Conservation (phyloP, 352 stramenopile species). For the Aphanomyces cochlioides region DNA sequence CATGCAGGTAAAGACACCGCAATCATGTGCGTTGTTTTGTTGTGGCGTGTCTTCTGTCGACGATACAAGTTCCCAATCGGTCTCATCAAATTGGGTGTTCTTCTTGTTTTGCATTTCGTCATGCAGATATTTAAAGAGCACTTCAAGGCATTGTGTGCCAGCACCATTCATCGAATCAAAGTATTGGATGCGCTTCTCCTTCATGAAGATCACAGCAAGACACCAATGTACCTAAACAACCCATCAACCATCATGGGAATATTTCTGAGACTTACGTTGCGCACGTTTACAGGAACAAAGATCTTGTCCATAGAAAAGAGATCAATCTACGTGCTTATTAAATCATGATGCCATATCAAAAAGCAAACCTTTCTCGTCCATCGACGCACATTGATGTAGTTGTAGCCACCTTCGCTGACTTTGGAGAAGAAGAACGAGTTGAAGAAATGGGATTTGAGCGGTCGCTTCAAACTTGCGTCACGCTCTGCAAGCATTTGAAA, state of each 20-base stretch:
- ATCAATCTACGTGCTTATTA: conserved; percentile 49
- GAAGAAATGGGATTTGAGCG: conserved; percentile 72
- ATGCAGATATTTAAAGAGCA: conserved; percentile 71
- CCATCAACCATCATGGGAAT: background rate
- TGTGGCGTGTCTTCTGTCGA: conserved; percentile 59
- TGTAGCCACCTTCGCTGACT: conserved; percentile 76
- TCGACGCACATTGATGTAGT: conserved; percentile 75
- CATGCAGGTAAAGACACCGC: conserved; percentile 83
- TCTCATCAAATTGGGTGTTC: conserved; percentile 52
- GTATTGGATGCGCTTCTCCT: conserved; percentile 87
- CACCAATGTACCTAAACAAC: conserved; percentile 75
- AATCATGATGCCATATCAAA: background rate
- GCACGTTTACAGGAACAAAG: conserved; percentile 83
- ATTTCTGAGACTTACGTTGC: conserved; percentile 50
- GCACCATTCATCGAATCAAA: conserved; percentile 80
- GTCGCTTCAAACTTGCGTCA: conserved; percentile 49
- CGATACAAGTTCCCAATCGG: conserved; percentile 63
- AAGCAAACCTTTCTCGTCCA: conserved; percentile 72
- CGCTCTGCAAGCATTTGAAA: conserved; percentile 74
- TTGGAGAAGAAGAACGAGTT: conserved; percentile 87
- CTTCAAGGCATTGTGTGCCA: conserved; percentile 63
- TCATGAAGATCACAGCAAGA: conserved; percentile 82
- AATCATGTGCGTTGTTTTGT: conserved; percentile 81
- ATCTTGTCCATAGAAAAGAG: conserved; percentile 89
- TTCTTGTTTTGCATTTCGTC: conserved; percentile 86